Base-by-base conservation (phyloP, 2,329 filamentous ascomycete species). In the Chrysoporthe puriensis region DNA sequence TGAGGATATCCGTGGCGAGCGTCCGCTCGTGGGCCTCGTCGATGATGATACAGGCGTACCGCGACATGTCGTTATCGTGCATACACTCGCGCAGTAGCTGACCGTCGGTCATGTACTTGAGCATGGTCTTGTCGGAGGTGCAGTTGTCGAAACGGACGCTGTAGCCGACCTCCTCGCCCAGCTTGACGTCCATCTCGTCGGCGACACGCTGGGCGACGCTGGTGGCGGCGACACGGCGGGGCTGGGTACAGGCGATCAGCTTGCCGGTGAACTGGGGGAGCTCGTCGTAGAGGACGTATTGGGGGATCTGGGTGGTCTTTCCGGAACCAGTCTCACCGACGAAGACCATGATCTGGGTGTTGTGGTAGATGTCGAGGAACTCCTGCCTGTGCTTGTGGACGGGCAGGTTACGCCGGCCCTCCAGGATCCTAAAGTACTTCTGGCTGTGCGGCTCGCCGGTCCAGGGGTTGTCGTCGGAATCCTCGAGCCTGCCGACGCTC, bases 21-120 rank as follows among this genome's bases (percentile, higher is more conserved):
- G 96, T 99, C 78, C 96, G 89, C 81, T 99, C 96, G 88, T 99
- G 96, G 65, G 96, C 96, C 80, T 99, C 96, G 79, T 99, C 96
- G 70, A 99, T 90, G 80, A 99, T 98, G 77, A 99, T 98, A 75
- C 93, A 96, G 84, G 93, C 96, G 82, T 99, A 99, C 65, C 94
- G 91, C 62, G 87, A 90, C 81, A 99, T 88, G 73, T 96, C 88
- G 76, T 94, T 92, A 79, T 99, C 96, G 80, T 97, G 90, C 90
- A 99, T 97, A 67, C 96, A 94, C 81, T 99, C 96, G 76, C 96
- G 86, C 76, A 98, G 85, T 75, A 99, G 89, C 91, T 99, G 98
- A 88, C 96, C 96, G 77, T 99, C 96, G 57, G 96, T 99, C 96
- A 99, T 99, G 84, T 99, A 99, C 84, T 99, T 99, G 77, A 99